Percentiles rank a stretch among this genome's conserved stretches.
phyloP scores from a whole-genome alignment of 805 yeast species.

The Candida rishiriensis region DNA sequence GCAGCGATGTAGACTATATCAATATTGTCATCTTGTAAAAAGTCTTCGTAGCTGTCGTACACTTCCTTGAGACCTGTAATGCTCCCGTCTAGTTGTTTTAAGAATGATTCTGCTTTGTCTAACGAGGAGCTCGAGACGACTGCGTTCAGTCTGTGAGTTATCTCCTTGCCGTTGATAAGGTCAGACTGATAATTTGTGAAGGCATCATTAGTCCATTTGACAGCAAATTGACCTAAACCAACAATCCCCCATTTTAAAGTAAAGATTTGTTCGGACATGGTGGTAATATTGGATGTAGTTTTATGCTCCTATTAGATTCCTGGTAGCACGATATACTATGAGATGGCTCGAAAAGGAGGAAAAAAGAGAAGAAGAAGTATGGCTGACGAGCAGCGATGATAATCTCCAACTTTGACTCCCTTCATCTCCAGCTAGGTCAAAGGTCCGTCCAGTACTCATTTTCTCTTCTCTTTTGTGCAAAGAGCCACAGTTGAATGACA shows the following conservation, averaged over 20 bases:
- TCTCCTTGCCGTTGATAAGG: conserved; percentile 11
- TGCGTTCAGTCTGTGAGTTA: conserved; percentile 33
- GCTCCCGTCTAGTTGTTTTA: conserved; percentile 9
- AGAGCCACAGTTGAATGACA: no score
- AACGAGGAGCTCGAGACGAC: conserved; percentile 35
- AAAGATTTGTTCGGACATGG: not conserved
- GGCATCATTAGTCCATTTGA: conserved; percentile 36
- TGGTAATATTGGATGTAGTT: no score
- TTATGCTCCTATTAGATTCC: no score
- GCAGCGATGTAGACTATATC: conserved; percentile 50
- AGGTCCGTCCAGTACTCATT: no score
- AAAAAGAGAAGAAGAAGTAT: no score
- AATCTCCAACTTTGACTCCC: no score
- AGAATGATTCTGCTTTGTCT: conserved; percentile 24
- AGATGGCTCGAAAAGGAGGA: no score
- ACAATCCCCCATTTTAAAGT: conserved; percentile 41
- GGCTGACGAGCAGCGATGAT: no score
- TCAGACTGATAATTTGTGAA: conserved; percentile 19
- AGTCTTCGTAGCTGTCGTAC: conserved; percentile 33
- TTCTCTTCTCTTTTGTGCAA: no score
- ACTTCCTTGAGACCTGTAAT: not conserved
- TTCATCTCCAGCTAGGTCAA: no score
- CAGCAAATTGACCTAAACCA: conserved; percentile 45
- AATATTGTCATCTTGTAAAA: conserved; percentile 35
- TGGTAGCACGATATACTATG: no score